Evolutionary conservation across 106 monocot genomes (phyloP).

Genomic region (Gastrodia elata): DNA sequence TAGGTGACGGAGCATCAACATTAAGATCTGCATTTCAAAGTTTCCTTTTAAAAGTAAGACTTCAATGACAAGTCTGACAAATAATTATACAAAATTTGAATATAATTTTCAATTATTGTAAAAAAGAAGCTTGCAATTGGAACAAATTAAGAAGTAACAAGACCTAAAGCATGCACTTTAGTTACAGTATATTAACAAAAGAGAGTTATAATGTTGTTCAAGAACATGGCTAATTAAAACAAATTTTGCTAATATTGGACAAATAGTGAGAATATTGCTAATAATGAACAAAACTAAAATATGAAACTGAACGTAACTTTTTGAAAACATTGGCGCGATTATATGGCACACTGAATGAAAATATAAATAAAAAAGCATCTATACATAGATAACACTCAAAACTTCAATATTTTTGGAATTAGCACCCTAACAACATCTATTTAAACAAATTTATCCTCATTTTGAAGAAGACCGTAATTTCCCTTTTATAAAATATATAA

Average conservation of each 20-base stretch:
- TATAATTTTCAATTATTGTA: not conserved
- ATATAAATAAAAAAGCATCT: no score
- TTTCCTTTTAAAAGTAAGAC: not conserved
- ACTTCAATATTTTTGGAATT: no score
- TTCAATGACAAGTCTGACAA: not conserved
- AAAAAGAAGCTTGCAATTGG: not conserved
- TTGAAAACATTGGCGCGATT: not conserved
- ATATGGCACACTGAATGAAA: not conserved
- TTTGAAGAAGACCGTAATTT: no score
- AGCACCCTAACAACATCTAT: no score
- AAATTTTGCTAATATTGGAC: not conserved
- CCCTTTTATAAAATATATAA: no score
- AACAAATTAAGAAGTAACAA: not conserved
- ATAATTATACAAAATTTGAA: not conserved
- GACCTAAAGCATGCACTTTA: not conserved
- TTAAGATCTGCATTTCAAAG: conserved; percentile 38
- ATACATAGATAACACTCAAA: no score
- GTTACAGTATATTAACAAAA: not conserved
- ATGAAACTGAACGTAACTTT: not conserved
- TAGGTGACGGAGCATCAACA: conserved; percentile 58
- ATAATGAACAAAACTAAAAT: not conserved
- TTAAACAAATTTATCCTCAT: no score
- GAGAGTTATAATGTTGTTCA: not conserved
- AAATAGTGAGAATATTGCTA: not conserved
- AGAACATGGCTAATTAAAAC: not conserved